These are phyloP conservation scores for Gaeumannomyces sp. DNA, from an alignment of 2,329 filamentous ascomycete species.

Conservation along the genomic window DNA sequence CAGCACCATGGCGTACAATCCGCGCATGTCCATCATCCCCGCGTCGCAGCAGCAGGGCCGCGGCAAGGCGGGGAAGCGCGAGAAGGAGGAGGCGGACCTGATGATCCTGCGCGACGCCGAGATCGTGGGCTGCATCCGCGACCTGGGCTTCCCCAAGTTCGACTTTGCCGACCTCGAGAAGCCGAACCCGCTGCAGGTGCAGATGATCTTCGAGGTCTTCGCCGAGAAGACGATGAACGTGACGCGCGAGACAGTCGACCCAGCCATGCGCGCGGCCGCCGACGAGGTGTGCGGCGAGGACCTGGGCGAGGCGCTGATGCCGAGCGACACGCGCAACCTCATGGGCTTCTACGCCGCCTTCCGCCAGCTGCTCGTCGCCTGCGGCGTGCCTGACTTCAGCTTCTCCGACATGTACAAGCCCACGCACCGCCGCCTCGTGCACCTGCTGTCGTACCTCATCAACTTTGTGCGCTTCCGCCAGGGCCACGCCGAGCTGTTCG, in stretches of 20 bases:
- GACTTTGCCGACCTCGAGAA: constrained; percentile 90
- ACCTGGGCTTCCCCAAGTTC: constrained; percentile 83
- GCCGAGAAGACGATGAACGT: constrained; percentile 90
- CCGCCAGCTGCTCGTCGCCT: constrained; percentile 73
- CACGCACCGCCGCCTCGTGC: constrained; percentile 81
- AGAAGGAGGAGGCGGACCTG: constrained; percentile 52
- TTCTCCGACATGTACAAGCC: constrained; percentile 90
- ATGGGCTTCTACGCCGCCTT: constrained; percentile 93
- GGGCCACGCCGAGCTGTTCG: constrained; percentile 81
- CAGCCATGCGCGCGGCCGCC: constrained; percentile 87
- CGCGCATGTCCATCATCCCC: constrained; percentile 55
- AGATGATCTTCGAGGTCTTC: constrained; percentile 98
- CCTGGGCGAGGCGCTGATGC: constrained; percentile 70
- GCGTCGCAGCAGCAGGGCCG: constrained; percentile 44
- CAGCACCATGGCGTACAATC: constrained; percentile 49
- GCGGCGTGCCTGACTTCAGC: constrained; percentile 87
- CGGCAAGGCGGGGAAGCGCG: constrained; percentile 48
- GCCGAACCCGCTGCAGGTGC: constrained; percentile 88
- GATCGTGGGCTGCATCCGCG: constrained; percentile 94
- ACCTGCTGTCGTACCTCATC: constrained; percentile 96
- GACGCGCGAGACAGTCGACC: constrained; percentile 87
- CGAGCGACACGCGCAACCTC: constrained; percentile 81
- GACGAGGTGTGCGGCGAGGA: constrained; percentile 81
- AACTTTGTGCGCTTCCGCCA: constrained; percentile 98
- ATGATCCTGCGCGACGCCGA: constrained; percentile 63